Evolutionary conservation across 78 protist species (phyloP).

Genomic region (Creolimax fragrantissima): DNA sequence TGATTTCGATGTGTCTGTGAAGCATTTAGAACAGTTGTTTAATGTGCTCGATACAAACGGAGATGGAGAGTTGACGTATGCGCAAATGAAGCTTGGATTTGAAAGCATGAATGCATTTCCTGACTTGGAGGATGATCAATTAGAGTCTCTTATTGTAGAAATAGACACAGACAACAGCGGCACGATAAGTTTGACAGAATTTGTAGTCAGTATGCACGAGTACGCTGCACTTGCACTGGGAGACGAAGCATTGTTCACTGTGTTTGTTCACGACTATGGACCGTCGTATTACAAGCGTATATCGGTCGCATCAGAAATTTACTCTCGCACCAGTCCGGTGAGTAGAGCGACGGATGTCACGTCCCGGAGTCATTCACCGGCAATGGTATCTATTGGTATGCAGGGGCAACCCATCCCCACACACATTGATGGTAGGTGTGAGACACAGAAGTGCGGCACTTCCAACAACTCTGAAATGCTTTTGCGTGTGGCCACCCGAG

Average conservation of each 20-base stretch:
- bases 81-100: not conserved
- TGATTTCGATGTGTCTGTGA: not conserved
- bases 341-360: not conserved
- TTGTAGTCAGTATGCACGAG: constrained; percentile 3
- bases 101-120: not conserved
- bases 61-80: not conserved
- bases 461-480: not conserved
- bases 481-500: not conserved
- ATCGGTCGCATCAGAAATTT: not conserved
- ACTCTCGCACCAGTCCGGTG: too few species aligned
- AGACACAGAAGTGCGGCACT: not conserved
- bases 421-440: not conserved
- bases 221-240: not conserved
- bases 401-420: not conserved
- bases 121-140: not conserved
- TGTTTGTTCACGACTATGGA: not conserved
- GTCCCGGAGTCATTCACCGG: not conserved
- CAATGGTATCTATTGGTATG: not conserved
- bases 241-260: not conserved
- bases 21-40: not conserved
- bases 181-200: not conserved
- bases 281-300: not conserved
- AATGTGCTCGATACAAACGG: not conserved
- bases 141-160: not conserved
- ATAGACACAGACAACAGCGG: not conserved